Conservation (phyloP, 2,329 filamentous ascomycete genomes). For the Trichoderma afroharzianum region DNA sequence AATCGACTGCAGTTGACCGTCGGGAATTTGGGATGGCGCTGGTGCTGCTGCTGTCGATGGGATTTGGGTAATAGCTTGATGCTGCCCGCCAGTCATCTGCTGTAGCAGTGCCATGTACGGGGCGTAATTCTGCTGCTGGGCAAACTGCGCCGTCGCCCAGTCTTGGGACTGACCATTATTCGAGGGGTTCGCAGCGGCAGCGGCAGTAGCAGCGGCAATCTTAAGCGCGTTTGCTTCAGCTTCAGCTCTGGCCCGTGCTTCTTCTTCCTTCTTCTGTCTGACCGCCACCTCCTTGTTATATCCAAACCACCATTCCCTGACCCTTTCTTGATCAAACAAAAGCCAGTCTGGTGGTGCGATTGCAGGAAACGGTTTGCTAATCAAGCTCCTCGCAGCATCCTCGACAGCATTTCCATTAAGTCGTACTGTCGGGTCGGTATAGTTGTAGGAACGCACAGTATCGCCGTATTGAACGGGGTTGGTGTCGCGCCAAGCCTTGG, state of each 20-base stretch:
- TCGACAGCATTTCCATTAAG: constrained; percentile 43
- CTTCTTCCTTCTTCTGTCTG: constrained; percentile 38
- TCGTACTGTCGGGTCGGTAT: constrained; percentile 42
- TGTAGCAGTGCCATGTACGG: constrained; percentile 43
- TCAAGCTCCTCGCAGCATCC: constrained; percentile 38
- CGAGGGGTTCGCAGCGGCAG: constrained; percentile 13
- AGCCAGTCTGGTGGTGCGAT: constrained; percentile 53
- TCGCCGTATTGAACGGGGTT: constrained; percentile 35
- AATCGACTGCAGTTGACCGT: constrained; percentile 43
- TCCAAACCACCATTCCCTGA: constrained; percentile 52
- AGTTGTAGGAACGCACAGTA: constrained; percentile 33
- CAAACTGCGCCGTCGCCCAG: constrained; percentile 29
- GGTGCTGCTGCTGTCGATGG: constrained; percentile 14
- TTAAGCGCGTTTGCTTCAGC: constrained; percentile 32
- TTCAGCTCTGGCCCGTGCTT: constrained; percentile 33
- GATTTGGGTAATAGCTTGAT: constrained; percentile 23
- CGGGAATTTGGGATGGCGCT: constrained; percentile 27
- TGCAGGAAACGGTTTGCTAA: constrained; percentile 47
- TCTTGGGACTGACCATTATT: constrained; percentile 23
- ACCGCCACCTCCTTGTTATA: constrained; percentile 40
- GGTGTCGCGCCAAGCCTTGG: constrained; percentile 42
- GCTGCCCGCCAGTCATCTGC: constrained; percentile 37
- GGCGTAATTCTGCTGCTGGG: constrained; percentile 31
- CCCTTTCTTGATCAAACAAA: constrained; percentile 41
- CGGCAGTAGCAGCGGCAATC: constrained; percentile 22